Evolutionary conservation across 208 protist species (phyloP), one percentile per base, ranked within the genome.

Genomic region (Tetramitus jugosus): DNA sequence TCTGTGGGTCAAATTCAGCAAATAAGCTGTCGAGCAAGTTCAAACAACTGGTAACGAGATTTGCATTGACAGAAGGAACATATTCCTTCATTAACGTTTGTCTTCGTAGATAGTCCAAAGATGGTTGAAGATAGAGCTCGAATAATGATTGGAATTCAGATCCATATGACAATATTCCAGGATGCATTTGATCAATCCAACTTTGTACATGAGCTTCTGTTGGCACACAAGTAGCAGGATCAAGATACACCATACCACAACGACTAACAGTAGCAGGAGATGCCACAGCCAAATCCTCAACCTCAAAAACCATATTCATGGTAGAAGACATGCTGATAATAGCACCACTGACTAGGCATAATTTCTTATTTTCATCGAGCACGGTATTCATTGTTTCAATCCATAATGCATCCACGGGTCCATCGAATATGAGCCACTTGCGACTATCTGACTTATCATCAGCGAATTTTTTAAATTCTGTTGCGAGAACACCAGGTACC

Each of bases 221-320:
- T 45, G 86, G 94, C 43, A 89, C 87, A 79, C 90, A 95, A 79
- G 87, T 93, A 42, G 82, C 81, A 43, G 96, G 95, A 75, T 98
- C 94, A 81, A 98, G 88, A 87, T 97, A 98, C 71, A 98, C 94
- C 96, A 98, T 99, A 82, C 96, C 96, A 80, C 95, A 98, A 40
- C 97, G 89, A 26, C 91, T 96, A 20, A 98, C 96, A 23, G 96
- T 98, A 43, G 96, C 96, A 3, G 96, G 96, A 2, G 94, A 97
- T 33, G 96, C 96, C 14, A 96, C 93, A 31, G 91, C 89, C 17
- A 98, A 85, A 81, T 98, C 94, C 82, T 96, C 91, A 45, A 97
- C 92, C 83, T 98, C 96, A 86, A 98, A 98, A 84, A 98, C 94
- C 89, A 98, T 93, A 53, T 93, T 97, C 91, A 97, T 96, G 74